Base-by-base conservation (phyloP, 805 yeast genomes). In the Yamadazyma endophytica region DNA sequence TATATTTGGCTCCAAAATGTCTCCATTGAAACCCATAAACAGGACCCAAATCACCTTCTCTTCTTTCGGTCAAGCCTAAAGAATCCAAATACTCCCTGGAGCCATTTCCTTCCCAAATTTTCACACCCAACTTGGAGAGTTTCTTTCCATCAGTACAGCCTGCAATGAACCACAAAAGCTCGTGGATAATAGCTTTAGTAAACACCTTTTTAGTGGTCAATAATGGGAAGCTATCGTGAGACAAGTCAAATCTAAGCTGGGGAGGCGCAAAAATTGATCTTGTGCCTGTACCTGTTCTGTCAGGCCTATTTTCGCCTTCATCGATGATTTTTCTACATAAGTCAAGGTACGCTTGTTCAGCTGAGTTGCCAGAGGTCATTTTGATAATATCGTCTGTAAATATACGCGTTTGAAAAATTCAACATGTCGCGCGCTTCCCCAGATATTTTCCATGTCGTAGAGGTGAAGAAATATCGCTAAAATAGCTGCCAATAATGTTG, bases 11-110 rank as follows among this genome's bases (percentile, higher is more conserved):
- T 26, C 98, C 98, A 57, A 92, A 92, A 59, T 92, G 98, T 49
- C 99, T 78, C 99, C 99, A 92, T 59, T 92, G 99, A 63, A 92
- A 92, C 0, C 99, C 99, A 55, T 92, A 92, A 2, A 92, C 97
- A 1, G 99, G 98, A 1, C 99, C 99, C 46, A 92, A 59, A 60
- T 92, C 99, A 33, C 97, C 97, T 47, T 78, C 96, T 37, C 88
- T 68, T 52, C 96, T 78, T 37, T 83, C 68, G 0, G 71, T 70
- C 27, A 92, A 70, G 1, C 97, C 98, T 21, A 88, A 61, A 4
- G 76, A 71, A 54, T 92, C 97, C 33, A 92, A 65, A 54, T 77
- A 92, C 56, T 87, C 96, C 39, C 97, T 70, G 21, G 95, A 84
- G 8, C 97, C 98, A 55, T 92, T 92, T 12, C 98, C 98, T 56